phyloP scores from a whole-genome alignment of 106 monocot species.

The Gastrodia elata region DNA sequence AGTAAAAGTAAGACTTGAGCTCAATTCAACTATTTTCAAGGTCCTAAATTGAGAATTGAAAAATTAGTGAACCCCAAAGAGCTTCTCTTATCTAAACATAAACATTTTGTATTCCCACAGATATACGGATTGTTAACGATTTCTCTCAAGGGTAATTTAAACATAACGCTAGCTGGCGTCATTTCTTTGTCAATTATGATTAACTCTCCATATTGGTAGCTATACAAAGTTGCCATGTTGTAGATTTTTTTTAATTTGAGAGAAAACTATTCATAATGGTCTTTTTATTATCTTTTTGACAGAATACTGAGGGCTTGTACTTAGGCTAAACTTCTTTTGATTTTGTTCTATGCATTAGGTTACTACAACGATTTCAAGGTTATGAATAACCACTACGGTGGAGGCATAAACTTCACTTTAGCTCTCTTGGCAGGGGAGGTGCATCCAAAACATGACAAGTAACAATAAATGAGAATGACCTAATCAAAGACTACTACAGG shows the following conservation, averaged over 20 bases:
- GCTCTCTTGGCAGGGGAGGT: neutral
- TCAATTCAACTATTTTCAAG: slow-evolving; percentile 3
- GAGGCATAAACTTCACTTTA: neutral
- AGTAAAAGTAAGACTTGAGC: neutral
- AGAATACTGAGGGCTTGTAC: too few relatives aligned
- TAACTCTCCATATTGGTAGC: neutral
- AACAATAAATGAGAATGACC: neutral
- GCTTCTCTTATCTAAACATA: neutral
- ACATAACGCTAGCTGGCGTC: neutral
- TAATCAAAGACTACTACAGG: neutral
- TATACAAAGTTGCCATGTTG: too few relatives aligned
- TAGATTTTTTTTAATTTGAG: too few relatives aligned
- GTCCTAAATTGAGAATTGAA: neutral
- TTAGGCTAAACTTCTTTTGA: too few relatives aligned
- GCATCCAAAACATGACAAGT: neutral
- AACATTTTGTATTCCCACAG: neutral
- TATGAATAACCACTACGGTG: too few relatives aligned
- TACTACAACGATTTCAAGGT: too few relatives aligned
- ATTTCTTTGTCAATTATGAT: neutral
- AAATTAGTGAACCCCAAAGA: neutral
- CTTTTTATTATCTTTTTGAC: too few relatives aligned
- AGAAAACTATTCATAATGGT: too few relatives aligned
- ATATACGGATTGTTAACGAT: neutral
- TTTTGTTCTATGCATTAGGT: too few relatives aligned
- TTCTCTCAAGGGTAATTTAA: neutral